Conservation (phyloP, 345 rosid genomes). For the Isatis tinctoria region DNA sequence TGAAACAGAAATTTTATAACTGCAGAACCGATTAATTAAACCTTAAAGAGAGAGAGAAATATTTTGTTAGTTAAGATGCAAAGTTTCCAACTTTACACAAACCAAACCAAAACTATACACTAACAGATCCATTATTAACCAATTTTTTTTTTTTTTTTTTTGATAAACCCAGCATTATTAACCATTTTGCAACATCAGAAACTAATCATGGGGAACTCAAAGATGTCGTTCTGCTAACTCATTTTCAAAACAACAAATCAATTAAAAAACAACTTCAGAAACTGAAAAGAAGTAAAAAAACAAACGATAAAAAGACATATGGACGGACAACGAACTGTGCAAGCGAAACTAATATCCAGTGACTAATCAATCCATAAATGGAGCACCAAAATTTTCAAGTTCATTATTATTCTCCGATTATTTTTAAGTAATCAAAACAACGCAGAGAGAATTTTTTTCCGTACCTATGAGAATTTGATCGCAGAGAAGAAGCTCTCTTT, state of each 20-base stretch:
- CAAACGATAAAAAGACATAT: too few relatives aligned
- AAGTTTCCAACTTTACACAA: constrained; percentile 20
- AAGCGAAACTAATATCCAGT: too few relatives aligned
- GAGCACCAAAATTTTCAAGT: too few relatives aligned
- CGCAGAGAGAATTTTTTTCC: neutral
- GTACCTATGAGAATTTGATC: constrained; percentile 29
- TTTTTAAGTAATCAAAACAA: constrained; percentile 30
- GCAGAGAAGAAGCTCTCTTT: constrained; percentile 22
- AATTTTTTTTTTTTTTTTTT: too few relatives aligned
- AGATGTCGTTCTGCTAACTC: too few relatives aligned
- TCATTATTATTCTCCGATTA: constrained; percentile 28
- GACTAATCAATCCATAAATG: too few relatives aligned
- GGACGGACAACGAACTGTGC: too few relatives aligned
- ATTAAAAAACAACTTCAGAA: too few relatives aligned
- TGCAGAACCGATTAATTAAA: constrained; percentile 24
- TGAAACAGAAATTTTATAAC: constrained; percentile 19
- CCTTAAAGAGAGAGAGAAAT: neutral
- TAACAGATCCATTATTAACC: constrained; percentile 34
- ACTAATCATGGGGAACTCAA: constrained; percentile 31
- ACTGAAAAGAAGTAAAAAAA: too few relatives aligned
- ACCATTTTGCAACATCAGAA: constrained; percentile 35
- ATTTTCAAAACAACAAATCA: too few relatives aligned
- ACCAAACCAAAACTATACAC: constrained; percentile 27
- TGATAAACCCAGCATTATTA: too few relatives aligned
- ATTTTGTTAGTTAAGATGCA: constrained; percentile 26